These are phyloP conservation scores for Amphicarpaea edgeworthii DNA, from an alignment of 306 rosid species.

Conservation along the genomic window DNA sequence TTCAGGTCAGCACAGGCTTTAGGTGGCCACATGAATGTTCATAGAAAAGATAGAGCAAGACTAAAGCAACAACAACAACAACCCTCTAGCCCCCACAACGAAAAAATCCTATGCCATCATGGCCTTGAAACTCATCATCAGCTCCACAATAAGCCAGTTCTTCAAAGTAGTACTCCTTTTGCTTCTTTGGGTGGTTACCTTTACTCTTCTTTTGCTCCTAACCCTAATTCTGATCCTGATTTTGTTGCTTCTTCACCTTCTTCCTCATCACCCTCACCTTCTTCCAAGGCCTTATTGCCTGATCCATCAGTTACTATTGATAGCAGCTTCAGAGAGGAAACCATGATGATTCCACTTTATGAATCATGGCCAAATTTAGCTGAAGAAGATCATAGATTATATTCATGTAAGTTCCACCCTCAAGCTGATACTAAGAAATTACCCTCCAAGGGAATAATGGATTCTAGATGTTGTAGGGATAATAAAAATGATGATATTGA, in stretches of 20 bases:
- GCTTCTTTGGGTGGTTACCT: slow-evolving; percentile 46
- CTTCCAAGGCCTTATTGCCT: slow-evolving; percentile 54
- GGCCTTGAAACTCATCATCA: slow-evolving; percentile 43
- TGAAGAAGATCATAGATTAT: slow-evolving; percentile 48
- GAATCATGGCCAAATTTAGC: slow-evolving; percentile 54
- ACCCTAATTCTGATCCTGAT: slow-evolving; percentile 62
- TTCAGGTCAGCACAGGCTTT: slow-evolving; percentile 95
- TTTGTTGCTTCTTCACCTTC: slow-evolving; percentile 52
- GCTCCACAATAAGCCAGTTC: slow-evolving; percentile 16
- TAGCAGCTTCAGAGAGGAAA: slow-evolving; percentile 36
- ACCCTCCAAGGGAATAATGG: slow-evolving; percentile 49
- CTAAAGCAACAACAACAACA: slow-evolving; percentile 71
- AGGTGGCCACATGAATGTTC: slow-evolving; percentile 98
- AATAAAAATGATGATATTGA: neutral
- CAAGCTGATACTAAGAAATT: slow-evolving; percentile 47
- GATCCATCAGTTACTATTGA: slow-evolving; percentile 35
- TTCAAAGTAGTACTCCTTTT: slow-evolving; percentile 43
- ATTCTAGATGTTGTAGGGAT: slow-evolving; percentile 41
- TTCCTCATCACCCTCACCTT: slow-evolving; percentile 42
- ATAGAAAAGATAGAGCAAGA: slow-evolving; percentile 89
- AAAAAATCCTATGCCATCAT: slow-evolving; percentile 39
- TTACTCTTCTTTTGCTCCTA: slow-evolving; percentile 66
- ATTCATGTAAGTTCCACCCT: slow-evolving; percentile 26
- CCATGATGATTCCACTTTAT: slow-evolving; percentile 44
- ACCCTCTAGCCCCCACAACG: slow-evolving; percentile 53